phyloP scores from a whole-genome alignment of 176 grass and related monocot species.

The Avena atlantica region DNA sequence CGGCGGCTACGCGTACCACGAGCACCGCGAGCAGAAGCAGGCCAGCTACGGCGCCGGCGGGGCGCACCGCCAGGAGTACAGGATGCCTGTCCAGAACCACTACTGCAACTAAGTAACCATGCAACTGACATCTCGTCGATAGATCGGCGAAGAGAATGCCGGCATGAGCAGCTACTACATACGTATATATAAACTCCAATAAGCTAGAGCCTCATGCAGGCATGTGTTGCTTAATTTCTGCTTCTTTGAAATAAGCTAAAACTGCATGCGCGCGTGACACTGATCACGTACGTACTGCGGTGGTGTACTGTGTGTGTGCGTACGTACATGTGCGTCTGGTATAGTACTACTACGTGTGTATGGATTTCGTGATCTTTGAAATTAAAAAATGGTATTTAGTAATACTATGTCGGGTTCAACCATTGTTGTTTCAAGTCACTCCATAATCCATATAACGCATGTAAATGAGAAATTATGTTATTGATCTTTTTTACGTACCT shows the following conservation, averaged over 20 bases:
- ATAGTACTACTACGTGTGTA: not conserved
- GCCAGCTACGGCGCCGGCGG: constrained; percentile 40
- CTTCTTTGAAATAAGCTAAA: not conserved
- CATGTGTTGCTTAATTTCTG: constrained; percentile 1
- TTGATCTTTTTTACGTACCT: too few relatives aligned
- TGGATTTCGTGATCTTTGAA: not conserved
- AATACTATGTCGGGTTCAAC: too few relatives aligned
- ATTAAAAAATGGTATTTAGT: not conserved
- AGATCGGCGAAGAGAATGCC: not conserved
- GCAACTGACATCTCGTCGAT: not conserved
- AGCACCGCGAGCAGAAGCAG: constrained; percentile 83
- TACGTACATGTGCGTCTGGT: not conserved
- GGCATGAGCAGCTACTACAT: not conserved
- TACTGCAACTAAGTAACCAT: constrained; percentile 35
- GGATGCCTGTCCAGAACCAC: constrained; percentile 51
- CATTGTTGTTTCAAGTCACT: too few relatives aligned
- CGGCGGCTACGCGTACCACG: constrained; percentile 79
- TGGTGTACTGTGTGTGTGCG: too few relatives aligned
- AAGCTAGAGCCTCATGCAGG: not conserved
- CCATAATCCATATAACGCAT: too few relatives aligned
- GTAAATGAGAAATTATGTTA: too few relatives aligned
- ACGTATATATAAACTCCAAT: constrained; percentile 20
- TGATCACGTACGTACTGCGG: not conserved
- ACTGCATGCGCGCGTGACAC: not conserved
- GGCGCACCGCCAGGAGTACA: constrained; percentile 44